Conservation (phyloP, 257 asterid genomes). For the Schizonepeta tenuifolia region DNA sequence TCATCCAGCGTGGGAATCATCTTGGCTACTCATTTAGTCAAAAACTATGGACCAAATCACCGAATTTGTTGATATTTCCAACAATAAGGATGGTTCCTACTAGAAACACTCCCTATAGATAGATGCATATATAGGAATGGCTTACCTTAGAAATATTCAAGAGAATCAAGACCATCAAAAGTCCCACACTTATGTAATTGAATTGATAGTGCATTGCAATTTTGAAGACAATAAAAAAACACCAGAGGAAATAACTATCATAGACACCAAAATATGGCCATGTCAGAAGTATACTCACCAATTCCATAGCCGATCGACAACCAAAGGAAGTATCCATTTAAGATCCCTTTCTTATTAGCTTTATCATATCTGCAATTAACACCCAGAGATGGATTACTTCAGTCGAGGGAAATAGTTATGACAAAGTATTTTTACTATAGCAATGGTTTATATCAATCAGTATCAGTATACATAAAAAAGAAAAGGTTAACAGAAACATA, state of each 20-base stretch:
- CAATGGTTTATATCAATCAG: background rate
- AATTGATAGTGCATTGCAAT: background rate
- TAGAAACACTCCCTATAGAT: too few relatives aligned
- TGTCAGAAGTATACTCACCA: slow-evolving; percentile 58
- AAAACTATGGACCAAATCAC: too few relatives aligned
- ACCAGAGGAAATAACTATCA: background rate
- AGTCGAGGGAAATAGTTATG: slow-evolving; percentile 20
- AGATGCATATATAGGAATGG: too few relatives aligned
- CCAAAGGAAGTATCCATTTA: slow-evolving; percentile 89
- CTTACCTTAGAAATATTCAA: too few relatives aligned
- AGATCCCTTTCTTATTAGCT: slow-evolving; percentile 63
- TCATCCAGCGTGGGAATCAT: too few relatives aligned
- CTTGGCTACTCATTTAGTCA: too few relatives aligned
- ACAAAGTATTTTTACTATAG: background rate
- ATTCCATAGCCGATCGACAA: slow-evolving; percentile 80
- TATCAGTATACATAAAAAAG: background rate
- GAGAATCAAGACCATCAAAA: background rate
- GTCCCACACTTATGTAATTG: background rate
- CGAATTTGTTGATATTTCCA: too few relatives aligned
- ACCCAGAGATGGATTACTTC: slow-evolving; percentile 17
- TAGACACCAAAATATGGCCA: slow-evolving; percentile 15
- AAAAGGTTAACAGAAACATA: background rate
- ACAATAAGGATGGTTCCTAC: too few relatives aligned
- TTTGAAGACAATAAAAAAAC: slow-evolving; percentile 11
- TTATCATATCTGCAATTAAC: slow-evolving; percentile 78